A percentile compares a stretch with the other conserved stretches of the same genome.
Evolutionary conservation across 306 rosid species (phyloP).

Genomic region (Medicago ruthenica): DNA sequence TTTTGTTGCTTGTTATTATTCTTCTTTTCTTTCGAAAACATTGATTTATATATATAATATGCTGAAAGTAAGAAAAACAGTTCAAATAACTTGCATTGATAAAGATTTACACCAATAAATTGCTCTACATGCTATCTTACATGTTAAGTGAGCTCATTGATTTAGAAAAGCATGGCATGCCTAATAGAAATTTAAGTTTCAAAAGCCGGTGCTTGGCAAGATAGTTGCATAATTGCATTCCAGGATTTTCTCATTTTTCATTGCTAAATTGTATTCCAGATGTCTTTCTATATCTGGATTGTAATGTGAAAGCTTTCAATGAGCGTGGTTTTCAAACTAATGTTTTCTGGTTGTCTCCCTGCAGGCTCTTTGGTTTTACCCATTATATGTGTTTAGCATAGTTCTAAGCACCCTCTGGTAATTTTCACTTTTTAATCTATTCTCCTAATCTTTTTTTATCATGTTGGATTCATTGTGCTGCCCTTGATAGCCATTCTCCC

Average conservation of each 20-base stretch:
- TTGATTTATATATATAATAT: too few relatives aligned
- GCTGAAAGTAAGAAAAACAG: too few relatives aligned
- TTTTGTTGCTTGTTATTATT: not conserved
- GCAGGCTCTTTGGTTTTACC: conserved; percentile 92
- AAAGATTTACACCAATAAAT: too few relatives aligned
- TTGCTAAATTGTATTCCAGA: conserved; percentile 21
- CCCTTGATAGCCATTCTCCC: not conserved
- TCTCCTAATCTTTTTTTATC: conserved; percentile 24
- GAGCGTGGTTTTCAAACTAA: conserved; percentile 22
- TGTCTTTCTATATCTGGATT: conserved; percentile 32
- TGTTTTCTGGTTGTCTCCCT: conserved; percentile 38
- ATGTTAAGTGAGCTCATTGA: not conserved
- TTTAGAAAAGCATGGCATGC: conserved; percentile 22
- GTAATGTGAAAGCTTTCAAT: not conserved
- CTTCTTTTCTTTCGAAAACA: too few relatives aligned
- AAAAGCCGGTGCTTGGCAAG: not conserved
- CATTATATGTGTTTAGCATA: conserved; percentile 81
- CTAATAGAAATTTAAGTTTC: conserved; percentile 24
- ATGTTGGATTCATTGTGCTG: not conserved
- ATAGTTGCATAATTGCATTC: not conserved
- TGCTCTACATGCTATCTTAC: too few relatives aligned
- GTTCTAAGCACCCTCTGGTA: conserved; percentile 87
- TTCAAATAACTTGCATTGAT: too few relatives aligned
- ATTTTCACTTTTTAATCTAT: conserved; percentile 30
- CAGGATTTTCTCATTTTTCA: conserved; percentile 20